These are phyloP conservation scores for Yarrowia galli DNA, from an alignment of 1,139 yeast species.

Conservation along the genomic window DNA sequence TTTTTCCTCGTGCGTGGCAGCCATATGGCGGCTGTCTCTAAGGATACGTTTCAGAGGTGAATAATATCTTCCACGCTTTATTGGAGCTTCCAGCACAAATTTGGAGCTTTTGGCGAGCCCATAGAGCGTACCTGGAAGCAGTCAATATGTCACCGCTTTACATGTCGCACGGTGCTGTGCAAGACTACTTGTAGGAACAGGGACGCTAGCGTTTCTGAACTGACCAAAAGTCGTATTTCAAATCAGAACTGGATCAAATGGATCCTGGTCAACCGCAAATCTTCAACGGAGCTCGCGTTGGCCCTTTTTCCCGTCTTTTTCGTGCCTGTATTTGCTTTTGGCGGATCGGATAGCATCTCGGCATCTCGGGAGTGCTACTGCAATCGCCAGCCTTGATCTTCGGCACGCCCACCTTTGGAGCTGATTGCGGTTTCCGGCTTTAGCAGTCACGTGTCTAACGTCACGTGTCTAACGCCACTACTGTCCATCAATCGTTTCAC, in stretches of 20 bases:
- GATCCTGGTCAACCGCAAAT: no score
- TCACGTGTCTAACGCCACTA: background rate
- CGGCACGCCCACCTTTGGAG: constrained; percentile 6
- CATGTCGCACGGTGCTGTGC: no score
- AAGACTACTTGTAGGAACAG: no score
- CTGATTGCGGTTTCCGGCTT: background rate
- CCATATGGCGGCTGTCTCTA: constrained; percentile 3
- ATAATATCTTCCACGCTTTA: background rate
- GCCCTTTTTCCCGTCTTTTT: background rate
- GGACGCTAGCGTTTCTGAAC: no score
- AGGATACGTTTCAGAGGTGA: background rate
- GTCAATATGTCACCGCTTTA: no score
- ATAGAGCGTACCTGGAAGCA: no score
- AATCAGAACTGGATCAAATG: no score
- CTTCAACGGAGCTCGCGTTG: no score
- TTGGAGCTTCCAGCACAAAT: no score
- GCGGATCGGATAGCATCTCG: constrained; percentile 18
- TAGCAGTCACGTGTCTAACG: background rate
- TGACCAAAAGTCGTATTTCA: no score
- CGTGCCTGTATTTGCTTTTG: constrained; percentile 16
- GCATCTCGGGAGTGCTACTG: background rate
- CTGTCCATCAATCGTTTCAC: background rate
- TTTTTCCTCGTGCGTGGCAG: constrained; percentile 7
- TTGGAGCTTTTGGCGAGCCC: no score
- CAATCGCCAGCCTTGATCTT: background rate